A percentile compares a stretch with the other conserved stretches of the same genome.
Conservation (phyloP, 2,329 filamentous ascomycete genomes). For the Scedosporium apiospermum region DNA sequence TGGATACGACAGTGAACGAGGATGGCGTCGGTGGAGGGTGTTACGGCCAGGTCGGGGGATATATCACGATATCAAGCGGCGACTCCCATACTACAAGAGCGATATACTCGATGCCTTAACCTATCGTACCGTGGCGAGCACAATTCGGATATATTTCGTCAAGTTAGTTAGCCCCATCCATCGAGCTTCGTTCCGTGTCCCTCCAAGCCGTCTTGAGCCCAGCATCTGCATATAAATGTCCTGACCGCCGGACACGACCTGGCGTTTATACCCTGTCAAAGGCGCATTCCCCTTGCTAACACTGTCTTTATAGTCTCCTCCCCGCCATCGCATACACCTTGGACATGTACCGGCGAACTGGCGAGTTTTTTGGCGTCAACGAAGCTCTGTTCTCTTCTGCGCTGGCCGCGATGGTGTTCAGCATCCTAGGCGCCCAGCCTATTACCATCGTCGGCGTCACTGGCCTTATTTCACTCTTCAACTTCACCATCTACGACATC, state of each 20-base stretch:
- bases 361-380: slow-evolving; percentile 45
- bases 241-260: too few species aligned
- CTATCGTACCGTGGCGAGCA: slow-evolving; percentile 44
- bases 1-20: slow-evolving; percentile 21
- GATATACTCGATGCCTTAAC: slow-evolving; percentile 45
- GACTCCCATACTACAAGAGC: slow-evolving; percentile 45
- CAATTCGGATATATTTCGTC: slow-evolving; percentile 49
- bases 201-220: too few species aligned
- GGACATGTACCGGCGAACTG: slow-evolving; percentile 47
- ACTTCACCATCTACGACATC: slow-evolving; percentile 52
- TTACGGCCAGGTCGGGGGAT: slow-evolving; percentile 39
- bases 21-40: slow-evolving; percentile 30
- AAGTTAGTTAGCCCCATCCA: slow-evolving; percentile 9
- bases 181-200: too few species aligned
- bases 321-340: slow-evolving; percentile 49
- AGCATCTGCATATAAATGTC: too few species aligned
- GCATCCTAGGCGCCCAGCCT: slow-evolving; percentile 39
- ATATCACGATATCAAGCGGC: slow-evolving; percentile 41
- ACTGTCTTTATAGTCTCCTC: slow-evolving; percentile 27
- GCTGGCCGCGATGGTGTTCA: slow-evolving; percentile 45
- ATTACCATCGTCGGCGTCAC: slow-evolving; percentile 49
- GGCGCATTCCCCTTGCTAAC: too few species aligned
- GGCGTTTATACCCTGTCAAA: too few species aligned
- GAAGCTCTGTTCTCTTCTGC: slow-evolving; percentile 45
- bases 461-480: slow-evolving; percentile 44